phyloP scores from a whole-genome alignment of 2,329 filamentous ascomycete genomes.

The Amylocarpus encephaloides region DNA sequence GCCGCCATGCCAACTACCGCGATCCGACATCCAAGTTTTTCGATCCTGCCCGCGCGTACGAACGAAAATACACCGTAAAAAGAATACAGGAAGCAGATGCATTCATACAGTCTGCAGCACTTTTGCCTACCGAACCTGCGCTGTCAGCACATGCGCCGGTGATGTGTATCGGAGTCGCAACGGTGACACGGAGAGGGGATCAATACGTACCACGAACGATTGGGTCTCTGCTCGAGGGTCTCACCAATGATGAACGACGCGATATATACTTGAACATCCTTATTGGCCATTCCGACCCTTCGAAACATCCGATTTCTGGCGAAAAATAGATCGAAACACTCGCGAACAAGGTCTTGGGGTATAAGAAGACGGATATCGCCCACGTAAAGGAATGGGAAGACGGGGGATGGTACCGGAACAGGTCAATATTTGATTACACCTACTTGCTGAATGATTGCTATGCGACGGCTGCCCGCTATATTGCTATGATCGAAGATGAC shows the following conservation, averaged over 20 bases:
- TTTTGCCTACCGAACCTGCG: constrained; percentile 1
- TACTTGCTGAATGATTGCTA: constrained; percentile 30
- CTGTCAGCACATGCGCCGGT: constrained; percentile 1
- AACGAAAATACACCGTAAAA: constrained; percentile 25
- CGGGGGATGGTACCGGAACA: constrained; percentile 21
- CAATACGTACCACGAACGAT: constrained; percentile 12
- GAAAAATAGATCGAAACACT: constrained; percentile 31
- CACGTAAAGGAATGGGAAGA: constrained; percentile 5
- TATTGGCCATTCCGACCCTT: constrained; percentile 32
- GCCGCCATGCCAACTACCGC: constrained; percentile 20
- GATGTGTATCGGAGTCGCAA: constrained; percentile 13
- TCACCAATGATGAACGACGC: constrained; percentile 30
- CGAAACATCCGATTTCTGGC: constrained; percentile 30
- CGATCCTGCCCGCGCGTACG: constrained; percentile 25
- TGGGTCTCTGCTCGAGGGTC: constrained; percentile 30
- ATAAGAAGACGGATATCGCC: constrained; percentile 16
- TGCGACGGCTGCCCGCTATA: constrained; percentile 28
- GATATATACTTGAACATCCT: constrained; percentile 32
- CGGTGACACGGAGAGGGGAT: constrained; percentile 8
- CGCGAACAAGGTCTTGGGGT: constrained; percentile 33
- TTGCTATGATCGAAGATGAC: constrained; percentile 36
- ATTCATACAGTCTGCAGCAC: constrained; percentile 20
- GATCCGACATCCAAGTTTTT: constrained; percentile 32
- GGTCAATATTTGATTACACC: constrained; percentile 32
- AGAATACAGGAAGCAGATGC: constrained; percentile 22